phyloP scores from a whole-genome alignment of 768 basidiomycete genomes.

The Tylopilus plumbeoviolaceoides region DNA sequence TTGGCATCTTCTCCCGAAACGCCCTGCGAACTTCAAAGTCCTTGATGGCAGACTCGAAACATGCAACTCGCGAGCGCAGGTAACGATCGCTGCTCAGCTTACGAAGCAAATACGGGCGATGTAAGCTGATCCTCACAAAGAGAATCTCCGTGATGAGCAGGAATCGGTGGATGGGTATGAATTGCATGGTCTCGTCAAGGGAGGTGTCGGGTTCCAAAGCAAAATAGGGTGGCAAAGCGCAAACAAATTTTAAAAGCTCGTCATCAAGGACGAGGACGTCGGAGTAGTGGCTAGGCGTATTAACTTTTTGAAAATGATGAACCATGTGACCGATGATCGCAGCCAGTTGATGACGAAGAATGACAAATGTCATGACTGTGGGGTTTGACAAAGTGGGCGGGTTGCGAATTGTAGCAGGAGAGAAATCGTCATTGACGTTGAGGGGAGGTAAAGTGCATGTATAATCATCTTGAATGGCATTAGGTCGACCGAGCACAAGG shows the following conservation, averaged over 20 bases:
- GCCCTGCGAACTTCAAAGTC: conserved; percentile 77
- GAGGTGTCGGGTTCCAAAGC: conserved; percentile 72
- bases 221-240: conserved; percentile 75
- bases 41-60: conserved; percentile 86
- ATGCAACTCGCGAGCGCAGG: conserved; percentile 74
- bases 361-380: conserved; percentile 83
- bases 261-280: conserved; percentile 83
- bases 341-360: conserved; percentile 79
- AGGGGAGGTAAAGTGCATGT: conserved; percentile 76
- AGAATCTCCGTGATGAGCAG: conserved; percentile 86
- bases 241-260: conserved; percentile 74
- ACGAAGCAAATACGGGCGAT: conserved; percentile 85
- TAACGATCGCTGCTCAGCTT: conserved; percentile 73
- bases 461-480: conserved; percentile 85
- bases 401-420: conserved; percentile 41
- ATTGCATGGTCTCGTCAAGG: conserved; percentile 61
- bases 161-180: conserved; percentile 81
- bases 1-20: conserved; percentile 58
- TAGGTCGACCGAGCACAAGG: conserved; percentile 85
- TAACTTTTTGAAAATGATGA: conserved; percentile 88
- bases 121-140: conserved; percentile 78
- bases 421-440: conserved; percentile 64
- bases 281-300: conserved; percentile 71
- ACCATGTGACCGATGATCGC: conserved; percentile 86
- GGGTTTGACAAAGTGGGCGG: conserved; percentile 62